Evolutionary conservation across 306 rosid genomes (phyloP).

Genomic region (Aeschynomene evenia): DNA sequence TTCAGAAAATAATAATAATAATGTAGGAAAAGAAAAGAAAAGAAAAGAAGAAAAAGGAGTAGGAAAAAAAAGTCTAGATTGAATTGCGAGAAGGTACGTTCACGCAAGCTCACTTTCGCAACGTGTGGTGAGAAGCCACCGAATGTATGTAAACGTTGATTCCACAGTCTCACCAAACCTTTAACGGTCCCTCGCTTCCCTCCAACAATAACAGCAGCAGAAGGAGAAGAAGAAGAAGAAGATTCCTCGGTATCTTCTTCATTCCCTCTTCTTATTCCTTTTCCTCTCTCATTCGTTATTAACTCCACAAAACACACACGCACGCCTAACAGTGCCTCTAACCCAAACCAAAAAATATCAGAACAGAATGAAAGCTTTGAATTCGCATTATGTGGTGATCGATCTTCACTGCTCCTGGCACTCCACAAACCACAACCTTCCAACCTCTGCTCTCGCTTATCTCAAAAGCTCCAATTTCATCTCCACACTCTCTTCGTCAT

Average conservation of each 20-base stretch:
- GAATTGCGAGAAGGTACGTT: constrained; percentile 23
- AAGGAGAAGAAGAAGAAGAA: neutral
- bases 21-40: neutral
- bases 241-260: constrained; percentile 73
- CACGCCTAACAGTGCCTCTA: neutral
- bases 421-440: constrained; percentile 40
- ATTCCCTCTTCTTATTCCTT: neutral
- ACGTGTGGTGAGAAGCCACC: constrained; percentile 11
- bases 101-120: neutral
- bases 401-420: constrained; percentile 57
- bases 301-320: neutral
- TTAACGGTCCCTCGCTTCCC: constrained; percentile 40
- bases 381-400: constrained; percentile 60
- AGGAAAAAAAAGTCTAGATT: no score
- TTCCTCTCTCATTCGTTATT: neutral
- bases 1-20: neutral
- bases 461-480: constrained; percentile 43
- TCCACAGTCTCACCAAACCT: neutral
- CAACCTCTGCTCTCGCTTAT: constrained; percentile 47
- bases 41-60: neutral
- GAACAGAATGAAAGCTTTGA: constrained; percentile 57
- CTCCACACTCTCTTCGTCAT: constrained; percentile 49
- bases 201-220: constrained; percentile 9
- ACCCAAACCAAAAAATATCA: neutral
- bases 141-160: neutral